Evolutionary conservation across 2,329 filamentous ascomycete genomes (phyloP), one percentile per base, ranked within the genome.

Genomic region (Drechslerella stenobrocha): DNA sequence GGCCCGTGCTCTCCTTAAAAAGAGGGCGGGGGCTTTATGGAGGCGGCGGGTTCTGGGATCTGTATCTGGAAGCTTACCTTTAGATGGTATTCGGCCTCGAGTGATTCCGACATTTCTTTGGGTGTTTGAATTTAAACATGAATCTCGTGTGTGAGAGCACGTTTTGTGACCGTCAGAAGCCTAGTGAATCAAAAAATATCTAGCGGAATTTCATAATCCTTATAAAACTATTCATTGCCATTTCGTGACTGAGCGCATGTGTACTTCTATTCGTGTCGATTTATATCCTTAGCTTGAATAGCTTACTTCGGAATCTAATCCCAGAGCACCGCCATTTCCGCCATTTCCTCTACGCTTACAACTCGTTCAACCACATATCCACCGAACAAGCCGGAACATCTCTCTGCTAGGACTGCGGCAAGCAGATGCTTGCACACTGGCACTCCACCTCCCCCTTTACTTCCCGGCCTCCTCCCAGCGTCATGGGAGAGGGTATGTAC

Each of bases 351-450:
- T 65, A 78, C 80, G 22, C 80, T 78, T 13, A 87, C 80, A 37
- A 74, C 73, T 72, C 78, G 80, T 71, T 82, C 80, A 60, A 82
- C 80, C 13, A 87, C 80, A 72, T 82, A 83, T 0, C 73, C 73
- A 2, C 80, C 81, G 71, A 93, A 81, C 24, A 85, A 75, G 2
- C 70, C 75, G 0, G 74, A 75, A 79, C 88, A 91, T 46, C 80
- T 79, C 75, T 89, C 86, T 3, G 81, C 86, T 57, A 97, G 76
- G 37, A 92, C 77, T 75, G 89, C 95, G 1, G 92, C 92, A 13
- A 97, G 81, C 3, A 97, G 77, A 76, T 98, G 92, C 77, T 96
- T 96, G 76, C 92, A 98, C 77, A 88, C 72, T 3, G 81, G 81
- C 55, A 84, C 82, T 61, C 81, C 77, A 34, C 77, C 1, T 70